A percentile compares a stretch with the other conserved stretches of the same genome.
Conservation (phyloP, 148 eudicot genomes). For the Cornus controversa region DNA sequence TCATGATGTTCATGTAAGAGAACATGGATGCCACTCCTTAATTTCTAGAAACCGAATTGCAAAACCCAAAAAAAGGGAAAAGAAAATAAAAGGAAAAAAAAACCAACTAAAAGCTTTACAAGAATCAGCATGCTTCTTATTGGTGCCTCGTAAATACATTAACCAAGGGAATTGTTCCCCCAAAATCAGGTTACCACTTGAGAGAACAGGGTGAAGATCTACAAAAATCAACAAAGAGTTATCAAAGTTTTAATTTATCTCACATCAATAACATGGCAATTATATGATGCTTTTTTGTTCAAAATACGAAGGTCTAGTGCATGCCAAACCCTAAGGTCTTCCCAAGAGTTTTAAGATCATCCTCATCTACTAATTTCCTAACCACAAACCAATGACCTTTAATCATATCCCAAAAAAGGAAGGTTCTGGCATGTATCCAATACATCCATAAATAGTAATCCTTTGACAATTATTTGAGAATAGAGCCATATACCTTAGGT, state of each 20-base stretch:
- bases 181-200: neutral
- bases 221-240: neutral
- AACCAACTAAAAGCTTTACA: too few species aligned
- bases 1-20: neutral
- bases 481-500: neutral
- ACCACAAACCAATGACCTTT: too few species aligned
- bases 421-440: too few species aligned
- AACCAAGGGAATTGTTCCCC: neutral
- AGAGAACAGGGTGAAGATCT: neutral
- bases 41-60: neutral
- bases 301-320: neutral
- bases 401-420: too few species aligned
- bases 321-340: neutral
- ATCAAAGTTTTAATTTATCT: too few species aligned
- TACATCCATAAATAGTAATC: too few species aligned
- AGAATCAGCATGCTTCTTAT: neutral
- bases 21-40: neutral
- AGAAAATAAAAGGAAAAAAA: too few species aligned
- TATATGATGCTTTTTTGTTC: neutral
- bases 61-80: too few species aligned
- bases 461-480: too few species aligned
- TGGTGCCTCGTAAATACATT: neutral
- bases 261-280: neutral
- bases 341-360: neutral
- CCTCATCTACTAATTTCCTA: too few species aligned